Conservation (phyloP, 225 moss, liverwort and hornwort genomes). For the Ulota crispa region DNA sequence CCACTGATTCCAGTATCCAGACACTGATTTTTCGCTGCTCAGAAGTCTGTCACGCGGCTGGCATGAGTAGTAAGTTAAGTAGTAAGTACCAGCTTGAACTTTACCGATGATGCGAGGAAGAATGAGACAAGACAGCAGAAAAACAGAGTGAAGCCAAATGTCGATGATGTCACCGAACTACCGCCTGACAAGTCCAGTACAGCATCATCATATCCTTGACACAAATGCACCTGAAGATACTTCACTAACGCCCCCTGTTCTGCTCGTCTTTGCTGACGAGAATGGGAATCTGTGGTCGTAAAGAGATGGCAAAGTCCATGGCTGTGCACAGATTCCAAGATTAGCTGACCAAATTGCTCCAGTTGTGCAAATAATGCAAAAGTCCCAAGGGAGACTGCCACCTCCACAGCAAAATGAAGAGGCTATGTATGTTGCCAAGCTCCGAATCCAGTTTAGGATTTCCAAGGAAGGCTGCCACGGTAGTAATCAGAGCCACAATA, state of each 20-base stretch:
- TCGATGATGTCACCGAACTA: background rate
- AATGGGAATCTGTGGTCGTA: background rate
- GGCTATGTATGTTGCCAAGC: background rate
- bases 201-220: background rate
- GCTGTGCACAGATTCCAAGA: background rate
- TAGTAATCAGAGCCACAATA: slow-evolving; percentile 65
- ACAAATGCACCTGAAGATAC: background rate
- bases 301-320: background rate
- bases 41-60: background rate
- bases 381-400: background rate
- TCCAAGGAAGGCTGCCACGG: slow-evolving; percentile 69
- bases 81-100: background rate
- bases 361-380: background rate
- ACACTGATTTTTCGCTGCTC: background rate
- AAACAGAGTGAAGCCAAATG: background rate
- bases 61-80: background rate
- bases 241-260: background rate
- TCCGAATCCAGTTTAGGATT: background rate
- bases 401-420: background rate
- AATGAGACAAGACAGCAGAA: slow-evolving; percentile 8
- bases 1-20: background rate
- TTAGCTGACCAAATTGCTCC: background rate
- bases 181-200: background rate
- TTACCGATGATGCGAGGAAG: background rate
- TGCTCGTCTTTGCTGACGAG: too few relatives aligned